Evolutionary conservation across 345 rosid species (phyloP).

Genomic region (Turritis glabra): DNA sequence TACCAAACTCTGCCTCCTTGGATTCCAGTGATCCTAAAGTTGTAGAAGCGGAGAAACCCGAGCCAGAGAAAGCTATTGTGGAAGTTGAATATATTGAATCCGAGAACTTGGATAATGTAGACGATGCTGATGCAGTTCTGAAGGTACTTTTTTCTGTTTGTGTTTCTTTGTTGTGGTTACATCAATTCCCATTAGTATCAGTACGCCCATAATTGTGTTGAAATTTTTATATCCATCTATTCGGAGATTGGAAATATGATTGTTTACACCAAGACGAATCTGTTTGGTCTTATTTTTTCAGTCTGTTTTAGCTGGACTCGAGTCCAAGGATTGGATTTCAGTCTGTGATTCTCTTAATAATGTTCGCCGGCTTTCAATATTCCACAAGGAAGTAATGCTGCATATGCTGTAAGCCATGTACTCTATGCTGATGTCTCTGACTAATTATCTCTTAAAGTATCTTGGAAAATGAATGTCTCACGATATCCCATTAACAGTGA

Average conservation of each 20-base stretch:
- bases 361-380: slow-evolving; percentile 73
- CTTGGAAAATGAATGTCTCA: slow-evolving; percentile 22
- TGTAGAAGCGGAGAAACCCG: slow-evolving; percentile 46
- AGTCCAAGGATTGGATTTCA: slow-evolving; percentile 85
- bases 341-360: slow-evolving; percentile 84
- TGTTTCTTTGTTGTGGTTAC: neutral
- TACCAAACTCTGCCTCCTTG: slow-evolving; percentile 38
- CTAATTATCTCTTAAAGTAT: neutral
- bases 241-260: neutral
- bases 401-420: slow-evolving; percentile 65
- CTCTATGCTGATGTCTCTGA: neutral
- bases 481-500: slow-evolving; percentile 46
- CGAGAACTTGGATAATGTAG: slow-evolving; percentile 66
- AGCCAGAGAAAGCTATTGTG: slow-evolving; percentile 44
- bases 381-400: slow-evolving; percentile 68
- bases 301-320: slow-evolving; percentile 71
- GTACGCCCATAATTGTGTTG: neutral
- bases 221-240: neutral
- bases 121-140: slow-evolving; percentile 61
- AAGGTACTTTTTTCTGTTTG: slow-evolving; percentile 49
- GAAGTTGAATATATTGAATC: slow-evolving; percentile 90
- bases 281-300: slow-evolving; percentile 34
- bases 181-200: neutral
- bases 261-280: slow-evolving; percentile 18
- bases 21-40: slow-evolving; percentile 47